These are phyloP conservation scores for Terfezia claveryi DNA, from an alignment of 495 filamentous ascomycete species.

Conservation along the genomic window DNA sequence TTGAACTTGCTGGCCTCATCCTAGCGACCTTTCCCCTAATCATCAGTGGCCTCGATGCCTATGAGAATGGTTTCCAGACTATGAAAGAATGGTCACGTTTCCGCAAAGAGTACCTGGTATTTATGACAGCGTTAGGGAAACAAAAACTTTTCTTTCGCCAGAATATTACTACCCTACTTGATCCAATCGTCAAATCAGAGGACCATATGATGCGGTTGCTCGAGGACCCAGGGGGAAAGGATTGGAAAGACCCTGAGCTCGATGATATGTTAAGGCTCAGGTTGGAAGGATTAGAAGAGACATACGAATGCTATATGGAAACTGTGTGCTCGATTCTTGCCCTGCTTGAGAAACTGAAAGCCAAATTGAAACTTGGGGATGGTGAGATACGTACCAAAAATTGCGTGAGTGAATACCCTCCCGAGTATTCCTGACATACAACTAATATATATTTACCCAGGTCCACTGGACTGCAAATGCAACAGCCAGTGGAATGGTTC, in stretches of 20 bases:
- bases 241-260: conserved; percentile 3
- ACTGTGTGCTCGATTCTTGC: conserved; percentile 1
- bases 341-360: neutral
- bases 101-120: conserved; percentile 6
- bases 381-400: too few relatives aligned
- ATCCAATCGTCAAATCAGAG: neutral
- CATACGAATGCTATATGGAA: conserved; percentile 9
- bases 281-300: neutral
- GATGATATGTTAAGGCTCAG: neutral
- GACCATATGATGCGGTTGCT: neutral
- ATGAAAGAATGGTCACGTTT: conserved; percentile 14
- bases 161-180: conserved; percentile 8
- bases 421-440: too few relatives aligned
- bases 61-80: conserved; percentile 15
- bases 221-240: conserved; percentile 2
- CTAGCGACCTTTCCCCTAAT: conserved; percentile 21
- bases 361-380: neutral
- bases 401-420: too few relatives aligned
- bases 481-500: too few relatives aligned
- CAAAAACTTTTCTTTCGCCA: conserved; percentile 8
- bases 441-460: too few relatives aligned
- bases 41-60: conserved; percentile 18
- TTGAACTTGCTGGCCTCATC: conserved; percentile 21
- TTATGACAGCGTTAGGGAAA: conserved; percentile 10
- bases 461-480: too few relatives aligned